phyloP scores from a whole-genome alignment of 345 rosid genomes.

The Litchi chinensis region DNA sequence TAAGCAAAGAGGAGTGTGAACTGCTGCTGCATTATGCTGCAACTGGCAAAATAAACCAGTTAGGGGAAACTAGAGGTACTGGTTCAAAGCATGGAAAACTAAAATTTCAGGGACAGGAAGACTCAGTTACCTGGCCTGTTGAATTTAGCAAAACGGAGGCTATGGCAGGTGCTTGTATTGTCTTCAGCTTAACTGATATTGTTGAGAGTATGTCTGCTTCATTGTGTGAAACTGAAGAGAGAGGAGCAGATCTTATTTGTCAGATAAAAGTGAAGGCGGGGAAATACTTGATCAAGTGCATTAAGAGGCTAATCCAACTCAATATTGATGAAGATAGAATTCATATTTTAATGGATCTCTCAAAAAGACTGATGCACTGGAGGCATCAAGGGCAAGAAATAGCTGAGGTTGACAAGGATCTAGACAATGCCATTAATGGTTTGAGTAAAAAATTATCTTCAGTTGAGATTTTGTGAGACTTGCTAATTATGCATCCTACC shows the following conservation, averaged over 20 bases:
- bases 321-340: conserved; percentile 36
- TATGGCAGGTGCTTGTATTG: conserved; percentile 54
- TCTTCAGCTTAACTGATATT: conserved; percentile 58
- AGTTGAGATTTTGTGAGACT: conserved; percentile 6
- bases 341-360: conserved; percentile 48
- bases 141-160: conserved; percentile 50
- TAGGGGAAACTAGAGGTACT: conserved; percentile 17
- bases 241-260: too few relatives aligned
- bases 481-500: neutral
- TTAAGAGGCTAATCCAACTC: conserved; percentile 47
- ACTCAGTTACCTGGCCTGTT: conserved; percentile 10
- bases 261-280: conserved; percentile 55
- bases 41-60: conserved; percentile 46
- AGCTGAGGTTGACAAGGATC: conserved; percentile 34
- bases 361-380: conserved; percentile 58
- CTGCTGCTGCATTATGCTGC: conserved; percentile 68
- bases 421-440: conserved; percentile 42
- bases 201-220: conserved; percentile 58
- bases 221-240: conserved; percentile 52
- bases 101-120: conserved; percentile 19
- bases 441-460: conserved; percentile 36
- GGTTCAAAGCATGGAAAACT: conserved; percentile 34
- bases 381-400: conserved; percentile 48
- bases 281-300: conserved; percentile 61
- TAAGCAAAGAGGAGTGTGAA: conserved; percentile 56